Percentiles rank a stretch among this genome's conserved stretches.
These are phyloP conservation scores for Neurospora sp. DNA, from an alignment of 495 filamentous ascomycete genomes.

Conservation along the genomic window DNA sequence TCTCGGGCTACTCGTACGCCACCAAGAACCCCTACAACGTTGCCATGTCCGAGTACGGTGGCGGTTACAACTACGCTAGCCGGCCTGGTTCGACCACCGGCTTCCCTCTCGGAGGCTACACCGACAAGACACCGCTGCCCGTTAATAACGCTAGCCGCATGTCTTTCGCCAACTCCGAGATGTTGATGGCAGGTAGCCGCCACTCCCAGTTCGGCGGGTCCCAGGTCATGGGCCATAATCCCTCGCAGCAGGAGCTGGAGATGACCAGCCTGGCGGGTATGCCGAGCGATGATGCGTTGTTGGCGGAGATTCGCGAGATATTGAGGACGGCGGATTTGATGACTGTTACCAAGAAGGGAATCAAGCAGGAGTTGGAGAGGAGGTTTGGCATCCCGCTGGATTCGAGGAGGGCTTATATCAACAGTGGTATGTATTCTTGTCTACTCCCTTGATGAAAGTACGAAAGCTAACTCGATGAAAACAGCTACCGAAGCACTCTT, in stretches of 20 bases:
- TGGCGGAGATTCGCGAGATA: slow-evolving; percentile 92
- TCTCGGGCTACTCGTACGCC: slow-evolving; percentile 83
- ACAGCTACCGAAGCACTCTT: slow-evolving; percentile 40
- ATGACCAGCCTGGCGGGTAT: slow-evolving; percentile 57
- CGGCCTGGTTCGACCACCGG: slow-evolving; percentile 72
- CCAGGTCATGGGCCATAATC: slow-evolving; percentile 37
- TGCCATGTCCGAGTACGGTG: slow-evolving; percentile 53
- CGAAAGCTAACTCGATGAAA: slow-evolving; percentile 1
- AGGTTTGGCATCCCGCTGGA: slow-evolving; percentile 78
- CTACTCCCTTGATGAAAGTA: background rate
- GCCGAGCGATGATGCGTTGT: slow-evolving; percentile 78
- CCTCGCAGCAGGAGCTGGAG: slow-evolving; percentile 51
- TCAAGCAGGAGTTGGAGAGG: slow-evolving; percentile 86
- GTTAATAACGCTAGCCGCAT: slow-evolving; percentile 42
- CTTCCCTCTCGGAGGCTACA: slow-evolving; percentile 12
- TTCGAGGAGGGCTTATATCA: slow-evolving; percentile 78
- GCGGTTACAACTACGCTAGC: slow-evolving; percentile 30
- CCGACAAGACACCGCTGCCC: slow-evolving; percentile 24
- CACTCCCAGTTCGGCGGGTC: slow-evolving; percentile 43
- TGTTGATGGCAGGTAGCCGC: slow-evolving; percentile 23
- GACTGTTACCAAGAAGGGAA: slow-evolving; percentile 96
- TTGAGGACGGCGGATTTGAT: slow-evolving; percentile 87
- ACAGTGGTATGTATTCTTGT: slow-evolving; percentile 59
- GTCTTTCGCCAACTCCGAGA: slow-evolving; percentile 72
- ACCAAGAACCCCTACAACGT: slow-evolving; percentile 51